Conservation (phyloP, 495 filamentous ascomycete genomes). For the Trichodelitschia bisporula region DNA sequence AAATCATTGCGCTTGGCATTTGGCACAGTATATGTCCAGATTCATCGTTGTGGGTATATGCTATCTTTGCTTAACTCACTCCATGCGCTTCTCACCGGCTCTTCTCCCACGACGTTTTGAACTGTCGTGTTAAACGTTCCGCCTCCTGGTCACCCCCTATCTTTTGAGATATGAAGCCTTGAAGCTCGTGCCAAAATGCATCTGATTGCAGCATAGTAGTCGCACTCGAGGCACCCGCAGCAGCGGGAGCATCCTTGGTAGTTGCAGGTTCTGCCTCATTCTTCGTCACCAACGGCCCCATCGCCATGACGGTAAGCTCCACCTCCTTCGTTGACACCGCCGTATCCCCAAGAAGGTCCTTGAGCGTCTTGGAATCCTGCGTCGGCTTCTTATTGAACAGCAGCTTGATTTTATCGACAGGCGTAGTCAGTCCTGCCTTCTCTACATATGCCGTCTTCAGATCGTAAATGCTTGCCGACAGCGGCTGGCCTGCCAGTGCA, state of each 20-base stretch:
- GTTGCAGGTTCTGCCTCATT: too few relatives aligned
- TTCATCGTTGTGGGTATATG: too few relatives aligned
- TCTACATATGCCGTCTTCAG: constrained; percentile 37
- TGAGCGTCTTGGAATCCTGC: constrained; percentile 37
- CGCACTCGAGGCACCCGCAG: constrained; percentile 27
- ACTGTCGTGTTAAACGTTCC: constrained; percentile 34
- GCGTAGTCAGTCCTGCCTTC: constrained; percentile 15
- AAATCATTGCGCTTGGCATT: too few relatives aligned
- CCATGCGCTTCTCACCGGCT: too few relatives aligned
- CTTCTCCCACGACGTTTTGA: constrained; percentile 40
- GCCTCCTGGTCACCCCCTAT: constrained; percentile 46
- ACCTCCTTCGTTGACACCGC: constrained; percentile 11
- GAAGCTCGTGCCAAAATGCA: constrained; percentile 74
- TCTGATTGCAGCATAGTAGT: constrained; percentile 35
- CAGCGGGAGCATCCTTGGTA: constrained; percentile 17
- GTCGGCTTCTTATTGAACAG: constrained; percentile 66
- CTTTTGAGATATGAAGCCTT: constrained; percentile 53
- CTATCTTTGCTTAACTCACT: too few relatives aligned
- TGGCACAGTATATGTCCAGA: too few relatives aligned
- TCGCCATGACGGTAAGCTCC: constrained; percentile 70
- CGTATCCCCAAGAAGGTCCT: constrained; percentile 24
- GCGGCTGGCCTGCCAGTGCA: too few relatives aligned
- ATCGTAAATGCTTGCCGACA: constrained; percentile 46
- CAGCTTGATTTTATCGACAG: constrained; percentile 51
- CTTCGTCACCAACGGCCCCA: constrained; percentile 32